phyloP scores from a whole-genome alignment of 768 basidiomycete species.

The Macrolepiota fuliginosa region DNA sequence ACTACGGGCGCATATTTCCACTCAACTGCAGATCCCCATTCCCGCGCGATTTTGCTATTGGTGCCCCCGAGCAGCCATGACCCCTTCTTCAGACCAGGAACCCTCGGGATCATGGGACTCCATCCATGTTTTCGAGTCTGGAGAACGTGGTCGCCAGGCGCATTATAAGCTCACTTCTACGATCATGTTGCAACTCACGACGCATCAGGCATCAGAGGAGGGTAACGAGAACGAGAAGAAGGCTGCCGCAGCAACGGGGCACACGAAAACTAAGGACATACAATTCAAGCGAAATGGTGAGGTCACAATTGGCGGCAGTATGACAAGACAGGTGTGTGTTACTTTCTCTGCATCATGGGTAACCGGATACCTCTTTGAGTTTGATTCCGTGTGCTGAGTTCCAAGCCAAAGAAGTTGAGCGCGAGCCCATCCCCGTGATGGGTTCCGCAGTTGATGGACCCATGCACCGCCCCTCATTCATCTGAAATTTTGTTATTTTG shows the following conservation, averaged over 20 bases:
- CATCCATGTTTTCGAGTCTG: constrained; percentile 94
- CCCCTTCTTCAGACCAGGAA: constrained; percentile 49
- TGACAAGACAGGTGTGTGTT: constrained; percentile 87
- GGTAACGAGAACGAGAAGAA: constrained; percentile 32
- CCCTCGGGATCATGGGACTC: constrained; percentile 95
- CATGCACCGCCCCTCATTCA: neutral
- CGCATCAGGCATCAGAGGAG: constrained; percentile 28
- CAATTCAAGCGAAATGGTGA: constrained; percentile 52
- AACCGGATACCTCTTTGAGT: neutral
- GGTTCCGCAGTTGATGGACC: neutral
- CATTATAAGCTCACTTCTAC: constrained; percentile 98
- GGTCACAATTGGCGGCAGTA: constrained; percentile 87
- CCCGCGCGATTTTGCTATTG: neutral
- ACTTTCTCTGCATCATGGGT: neutral
- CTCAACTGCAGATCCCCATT: neutral
- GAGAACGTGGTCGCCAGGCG: constrained; percentile 88
- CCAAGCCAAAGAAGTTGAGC: too few relatives aligned
- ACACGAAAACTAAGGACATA: constrained; percentile 6
- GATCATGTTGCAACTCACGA: constrained; percentile 89
- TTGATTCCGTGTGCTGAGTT: neutral
- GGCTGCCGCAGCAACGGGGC: constrained; percentile 16
- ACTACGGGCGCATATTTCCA: neutral
- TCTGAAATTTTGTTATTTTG: neutral
- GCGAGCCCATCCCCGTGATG: neutral
- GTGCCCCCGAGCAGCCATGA: constrained; percentile 49